phyloP scores from a whole-genome alignment of 257 asterid species.

The Phtheirospermum japonicum region DNA sequence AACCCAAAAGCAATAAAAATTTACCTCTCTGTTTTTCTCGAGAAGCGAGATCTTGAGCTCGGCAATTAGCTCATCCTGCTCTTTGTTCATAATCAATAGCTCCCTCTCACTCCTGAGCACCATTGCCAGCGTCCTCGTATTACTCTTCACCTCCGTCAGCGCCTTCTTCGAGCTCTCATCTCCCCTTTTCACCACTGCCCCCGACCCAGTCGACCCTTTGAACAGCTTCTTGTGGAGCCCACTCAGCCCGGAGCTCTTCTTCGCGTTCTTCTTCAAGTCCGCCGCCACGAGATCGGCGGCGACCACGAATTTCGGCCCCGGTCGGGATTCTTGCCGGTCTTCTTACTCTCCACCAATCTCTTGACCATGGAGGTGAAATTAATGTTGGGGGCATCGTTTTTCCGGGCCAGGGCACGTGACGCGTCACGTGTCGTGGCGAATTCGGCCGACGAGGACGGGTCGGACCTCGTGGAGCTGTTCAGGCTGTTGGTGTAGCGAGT shows the following conservation, averaged over 20 bases:
- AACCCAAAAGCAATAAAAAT: not conserved
- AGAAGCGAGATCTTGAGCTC: conserved; percentile 62
- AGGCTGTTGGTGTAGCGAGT: conserved; percentile 64
- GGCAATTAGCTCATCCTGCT: conserved; percentile 60
- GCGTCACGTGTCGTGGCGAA: conserved; percentile 33
- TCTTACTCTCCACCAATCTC: conserved; percentile 62
- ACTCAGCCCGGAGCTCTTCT: conserved; percentile 45
- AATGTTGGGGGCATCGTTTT: conserved; percentile 28
- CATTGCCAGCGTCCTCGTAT: conserved; percentile 86
- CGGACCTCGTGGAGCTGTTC: conserved; percentile 59
- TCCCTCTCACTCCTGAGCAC: conserved; percentile 97
- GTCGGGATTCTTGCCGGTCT: conserved; percentile 35
- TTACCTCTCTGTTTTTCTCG: conserved; percentile 72
- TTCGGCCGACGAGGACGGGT: conserved; percentile 71
- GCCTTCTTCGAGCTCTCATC: conserved; percentile 72
- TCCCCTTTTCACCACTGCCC: conserved; percentile 11
- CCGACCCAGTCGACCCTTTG: conserved; percentile 41
- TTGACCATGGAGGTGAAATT: conserved; percentile 46
- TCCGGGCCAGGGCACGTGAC: conserved; percentile 39
- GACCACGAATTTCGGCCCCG: conserved; percentile 41
- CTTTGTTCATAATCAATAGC: conserved; percentile 60
- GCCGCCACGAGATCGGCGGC: conserved; percentile 63
- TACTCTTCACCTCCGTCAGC: conserved; percentile 67
- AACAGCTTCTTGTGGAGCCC: conserved; percentile 83
- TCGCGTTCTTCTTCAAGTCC: conserved; percentile 85